Conservation (phyloP, 1,284 basidiomycete species). For the Trichosporon sp. region DNA sequence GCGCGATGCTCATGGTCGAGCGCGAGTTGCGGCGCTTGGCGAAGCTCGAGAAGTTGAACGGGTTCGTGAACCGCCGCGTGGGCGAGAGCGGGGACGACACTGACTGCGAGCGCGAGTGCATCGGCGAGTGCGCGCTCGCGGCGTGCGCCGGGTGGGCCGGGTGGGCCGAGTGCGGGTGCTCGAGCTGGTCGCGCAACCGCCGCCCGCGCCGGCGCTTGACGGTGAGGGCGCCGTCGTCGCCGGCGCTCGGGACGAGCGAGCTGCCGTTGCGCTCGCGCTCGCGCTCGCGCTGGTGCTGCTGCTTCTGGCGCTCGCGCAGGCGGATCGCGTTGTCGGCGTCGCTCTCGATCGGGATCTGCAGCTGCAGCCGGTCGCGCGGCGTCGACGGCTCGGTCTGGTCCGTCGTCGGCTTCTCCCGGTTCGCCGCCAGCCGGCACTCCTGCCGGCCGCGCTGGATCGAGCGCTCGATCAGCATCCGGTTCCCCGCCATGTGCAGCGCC, state of each 20-base stretch:
- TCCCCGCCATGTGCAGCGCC: slow-evolving; percentile 89
- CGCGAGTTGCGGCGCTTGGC: slow-evolving; percentile 23
- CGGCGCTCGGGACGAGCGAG: not conserved
- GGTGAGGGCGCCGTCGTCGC: not conserved
- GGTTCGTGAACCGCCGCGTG: not conserved
- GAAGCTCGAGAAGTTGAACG: slow-evolving; percentile 23
- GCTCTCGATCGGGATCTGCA: slow-evolving; percentile 44
- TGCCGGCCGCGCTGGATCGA: slow-evolving; percentile 77
- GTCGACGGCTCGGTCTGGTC: slow-evolving; percentile 23
- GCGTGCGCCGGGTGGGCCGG: not conserved
- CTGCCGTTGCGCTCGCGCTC: not conserved
- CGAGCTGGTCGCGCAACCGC: not conserved
- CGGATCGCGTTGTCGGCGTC: slow-evolving; percentile 49
- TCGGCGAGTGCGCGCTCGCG: not conserved
- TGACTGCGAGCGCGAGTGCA: no score
- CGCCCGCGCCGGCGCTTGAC: not conserved
- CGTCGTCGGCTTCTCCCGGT: slow-evolving; percentile 35
- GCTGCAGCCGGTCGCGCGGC: slow-evolving; percentile 2
- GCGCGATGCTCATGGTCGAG: slow-evolving; percentile 32
- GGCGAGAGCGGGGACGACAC: not conserved
- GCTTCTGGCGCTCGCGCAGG: slow-evolving; percentile 23
- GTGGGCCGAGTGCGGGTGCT: not conserved
- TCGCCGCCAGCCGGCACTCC: slow-evolving; percentile 59
- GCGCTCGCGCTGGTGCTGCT: not conserved
- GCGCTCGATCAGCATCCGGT: slow-evolving; percentile 60